phyloP scores from a whole-genome alignment of 2,329 filamentous ascomycete genomes.

The Aspergillus sp. region DNA sequence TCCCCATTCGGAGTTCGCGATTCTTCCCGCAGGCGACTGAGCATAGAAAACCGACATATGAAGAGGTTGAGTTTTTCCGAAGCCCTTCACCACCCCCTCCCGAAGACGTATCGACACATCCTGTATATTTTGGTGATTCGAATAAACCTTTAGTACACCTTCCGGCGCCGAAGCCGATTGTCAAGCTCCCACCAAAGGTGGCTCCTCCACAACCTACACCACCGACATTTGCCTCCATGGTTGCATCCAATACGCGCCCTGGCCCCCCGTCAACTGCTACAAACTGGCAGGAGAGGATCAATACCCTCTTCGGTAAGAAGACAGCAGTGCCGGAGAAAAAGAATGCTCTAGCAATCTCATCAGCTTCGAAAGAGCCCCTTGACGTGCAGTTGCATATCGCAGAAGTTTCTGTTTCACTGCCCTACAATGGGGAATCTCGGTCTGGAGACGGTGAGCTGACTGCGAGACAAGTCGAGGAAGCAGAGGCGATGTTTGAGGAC shows the following conservation, averaged over 20 bases:
- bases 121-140: slow-evolving; percentile 53
- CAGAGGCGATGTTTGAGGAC: slow-evolving; percentile 78
- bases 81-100: slow-evolving; percentile 57
- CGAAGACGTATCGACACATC: slow-evolving; percentile 56
- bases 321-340: slow-evolving; percentile 49
- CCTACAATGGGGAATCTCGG: slow-evolving; percentile 42
- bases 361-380: slow-evolving; percentile 66
- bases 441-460: slow-evolving; percentile 49
- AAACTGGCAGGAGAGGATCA: slow-evolving; percentile 80
- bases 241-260: slow-evolving; percentile 39
- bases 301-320: slow-evolving; percentile 71
- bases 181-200: slow-evolving; percentile 71
- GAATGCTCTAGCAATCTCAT: slow-evolving; percentile 60
- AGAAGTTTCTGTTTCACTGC: slow-evolving; percentile 71
- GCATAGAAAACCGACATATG: slow-evolving; percentile 32
- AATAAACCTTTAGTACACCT: slow-evolving; percentile 57
- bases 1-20: slow-evolving; percentile 45
- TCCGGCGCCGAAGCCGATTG: slow-evolving; percentile 66
- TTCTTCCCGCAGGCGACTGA: slow-evolving; percentile 49
- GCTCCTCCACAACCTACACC: slow-evolving; percentile 46
- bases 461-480: slow-evolving; percentile 71
- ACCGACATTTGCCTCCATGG: slow-evolving; percentile 47
- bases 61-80: slow-evolving; percentile 34
- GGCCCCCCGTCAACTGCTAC: slow-evolving; percentile 49
- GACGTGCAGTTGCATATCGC: slow-evolving; percentile 55